Conservation (phyloP, 306 rosid species). For the Mimosa pudica region DNA sequence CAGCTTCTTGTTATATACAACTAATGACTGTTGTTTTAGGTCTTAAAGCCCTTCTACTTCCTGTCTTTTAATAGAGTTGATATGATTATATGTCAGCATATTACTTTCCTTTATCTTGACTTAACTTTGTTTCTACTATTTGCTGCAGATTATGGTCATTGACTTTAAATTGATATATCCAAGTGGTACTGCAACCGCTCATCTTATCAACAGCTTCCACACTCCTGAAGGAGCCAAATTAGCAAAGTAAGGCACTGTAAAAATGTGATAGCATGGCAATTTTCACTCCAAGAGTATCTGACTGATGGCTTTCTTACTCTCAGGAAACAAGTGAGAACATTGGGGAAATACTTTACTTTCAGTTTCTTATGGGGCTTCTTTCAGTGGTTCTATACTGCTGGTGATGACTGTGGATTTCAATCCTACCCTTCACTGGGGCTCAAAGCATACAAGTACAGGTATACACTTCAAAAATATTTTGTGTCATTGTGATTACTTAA, state of each 20-base stretch:
- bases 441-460: slow-evolving; percentile 48
- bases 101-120: slow-evolving; percentile 11
- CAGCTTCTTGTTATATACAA: not conserved
- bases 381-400: slow-evolving; percentile 57
- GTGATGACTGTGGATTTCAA: slow-evolving; percentile 52
- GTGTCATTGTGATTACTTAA: not conserved
- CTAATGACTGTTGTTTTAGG: slow-evolving; percentile 1
- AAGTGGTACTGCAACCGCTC: slow-evolving; percentile 68
- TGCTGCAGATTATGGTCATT: slow-evolving; percentile 52
- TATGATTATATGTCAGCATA: slow-evolving; percentile 11
- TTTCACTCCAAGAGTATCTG: not conserved
- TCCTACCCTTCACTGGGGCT: slow-evolving; percentile 57
- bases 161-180: slow-evolving; percentile 66
- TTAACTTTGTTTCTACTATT: slow-evolving; percentile 1
- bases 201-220: slow-evolving; percentile 70
- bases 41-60: too few relatives aligned
- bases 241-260: slow-evolving; percentile 47
- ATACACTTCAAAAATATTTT: not conserved
- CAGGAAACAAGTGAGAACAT: slow-evolving; percentile 57
- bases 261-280: not conserved
- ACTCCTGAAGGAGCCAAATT: slow-evolving; percentile 65
- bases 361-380: slow-evolving; percentile 63
- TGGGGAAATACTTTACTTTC: slow-evolving; percentile 55
- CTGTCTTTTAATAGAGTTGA: too few relatives aligned
- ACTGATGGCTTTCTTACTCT: slow-evolving; percentile 24